These are phyloP conservation scores for Camelina hispida DNA, from an alignment of 345 rosid species.

Conservation along the genomic window DNA sequence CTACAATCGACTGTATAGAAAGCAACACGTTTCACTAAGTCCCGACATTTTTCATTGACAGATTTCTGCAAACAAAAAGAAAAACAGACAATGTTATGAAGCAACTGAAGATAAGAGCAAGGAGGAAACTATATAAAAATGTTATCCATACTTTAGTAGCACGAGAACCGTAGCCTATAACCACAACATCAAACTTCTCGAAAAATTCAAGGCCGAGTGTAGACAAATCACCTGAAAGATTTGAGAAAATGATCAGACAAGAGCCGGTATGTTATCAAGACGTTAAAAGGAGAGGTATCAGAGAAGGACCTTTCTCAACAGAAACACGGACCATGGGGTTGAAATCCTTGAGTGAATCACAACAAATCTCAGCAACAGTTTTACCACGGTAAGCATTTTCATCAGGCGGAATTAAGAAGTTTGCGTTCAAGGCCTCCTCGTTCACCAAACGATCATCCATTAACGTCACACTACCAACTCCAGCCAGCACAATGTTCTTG, in stretches of 20 bases:
- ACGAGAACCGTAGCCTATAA: slow-evolving; percentile 69
- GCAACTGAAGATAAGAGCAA: slow-evolving; percentile 5
- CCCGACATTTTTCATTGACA: slow-evolving; percentile 80
- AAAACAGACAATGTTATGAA: background rate
- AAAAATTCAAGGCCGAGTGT: slow-evolving; percentile 61
- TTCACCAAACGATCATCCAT: slow-evolving; percentile 74
- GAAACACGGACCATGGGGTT: slow-evolving; percentile 94
- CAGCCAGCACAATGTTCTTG: slow-evolving; percentile 95
- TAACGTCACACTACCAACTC: slow-evolving; percentile 86
- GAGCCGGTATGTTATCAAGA: background rate
- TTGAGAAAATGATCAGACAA: background rate
- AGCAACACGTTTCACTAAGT: slow-evolving; percentile 70
- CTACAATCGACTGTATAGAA: slow-evolving; percentile 87
- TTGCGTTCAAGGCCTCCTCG: slow-evolving; percentile 69
- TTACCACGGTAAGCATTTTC: slow-evolving; percentile 58
- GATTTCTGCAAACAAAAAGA: slow-evolving; percentile 53
- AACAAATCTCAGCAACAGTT: slow-evolving; percentile 83
- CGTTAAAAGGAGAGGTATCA: background rate
- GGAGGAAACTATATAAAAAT: background rate
- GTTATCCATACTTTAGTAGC: slow-evolving; percentile 57
- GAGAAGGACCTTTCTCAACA: slow-evolving; percentile 64
- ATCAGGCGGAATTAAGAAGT: slow-evolving; percentile 75
- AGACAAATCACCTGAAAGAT: slow-evolving; percentile 71
- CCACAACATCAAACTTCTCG: slow-evolving; percentile 76
- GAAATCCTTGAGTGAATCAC: slow-evolving; percentile 81